A percentile compares a stretch with the other conserved stretches of the same genome.
Evolutionary conservation across 164 flowering plant species (phyloP).

Genomic region (Chloranthus sessilifolius): DNA sequence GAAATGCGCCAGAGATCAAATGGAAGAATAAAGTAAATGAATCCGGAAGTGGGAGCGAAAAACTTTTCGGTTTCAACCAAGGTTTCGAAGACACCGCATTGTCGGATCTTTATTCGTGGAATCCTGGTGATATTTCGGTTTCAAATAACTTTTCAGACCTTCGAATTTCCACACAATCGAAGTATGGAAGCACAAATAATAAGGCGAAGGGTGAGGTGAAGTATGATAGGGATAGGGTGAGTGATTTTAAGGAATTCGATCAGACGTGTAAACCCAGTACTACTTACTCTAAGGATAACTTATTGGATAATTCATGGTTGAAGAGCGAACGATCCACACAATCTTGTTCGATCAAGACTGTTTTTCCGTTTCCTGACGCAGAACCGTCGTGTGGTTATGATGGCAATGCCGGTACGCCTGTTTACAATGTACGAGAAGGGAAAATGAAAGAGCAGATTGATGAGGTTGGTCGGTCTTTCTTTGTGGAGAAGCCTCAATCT

Average conservation of each 20-base stretch:
- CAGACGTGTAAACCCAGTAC: constrained; percentile 13
- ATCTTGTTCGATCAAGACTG: constrained; percentile 59
- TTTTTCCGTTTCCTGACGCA: too few species aligned
- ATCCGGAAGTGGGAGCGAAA: constrained; percentile 26
- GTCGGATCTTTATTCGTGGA: constrained; percentile 54
- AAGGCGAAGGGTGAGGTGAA: constrained; percentile 38
- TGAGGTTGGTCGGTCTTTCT: constrained; percentile 70
- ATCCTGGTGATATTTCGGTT: constrained; percentile 26
- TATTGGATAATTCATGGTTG: constrained; percentile 26
- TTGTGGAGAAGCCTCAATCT: constrained; percentile 49
- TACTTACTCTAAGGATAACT: constrained; percentile 27
- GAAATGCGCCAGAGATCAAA: constrained; percentile 43
- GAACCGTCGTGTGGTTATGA: too few species aligned
- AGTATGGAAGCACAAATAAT: constrained; percentile 40
- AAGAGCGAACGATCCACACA: constrained; percentile 23
- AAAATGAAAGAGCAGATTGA: constrained; percentile 74
- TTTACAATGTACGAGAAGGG: too few species aligned
- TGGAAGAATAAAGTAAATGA: too few species aligned
- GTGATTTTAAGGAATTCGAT: constrained; percentile 38
- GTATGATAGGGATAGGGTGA: constrained; percentile 24
- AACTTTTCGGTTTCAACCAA: constrained; percentile 34
- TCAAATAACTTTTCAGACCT: constrained; percentile 26
- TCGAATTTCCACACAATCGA: constrained; percentile 31
- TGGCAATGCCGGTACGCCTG: too few species aligned
- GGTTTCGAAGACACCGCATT: constrained; percentile 40